Evolutionary conservation across 2,329 filamentous ascomycete species (phyloP), one percentile per base, ranked within the genome.

Genomic region (Sordariomycetes sp.): DNA sequence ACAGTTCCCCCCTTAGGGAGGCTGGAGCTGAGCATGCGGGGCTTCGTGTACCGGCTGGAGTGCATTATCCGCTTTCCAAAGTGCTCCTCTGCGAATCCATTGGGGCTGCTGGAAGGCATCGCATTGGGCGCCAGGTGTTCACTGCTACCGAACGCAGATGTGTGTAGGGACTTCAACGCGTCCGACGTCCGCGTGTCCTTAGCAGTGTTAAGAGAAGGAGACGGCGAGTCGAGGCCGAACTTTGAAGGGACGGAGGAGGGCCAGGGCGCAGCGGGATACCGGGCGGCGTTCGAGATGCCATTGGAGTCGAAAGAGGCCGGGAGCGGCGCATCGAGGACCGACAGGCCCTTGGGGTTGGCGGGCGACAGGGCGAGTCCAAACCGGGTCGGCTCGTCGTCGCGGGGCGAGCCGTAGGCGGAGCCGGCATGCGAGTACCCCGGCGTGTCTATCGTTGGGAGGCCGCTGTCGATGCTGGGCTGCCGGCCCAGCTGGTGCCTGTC

Each of bases 221-320:
- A 88, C 5, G 91, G 91, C 10, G 88, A 91, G 57, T 96, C 92
- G 63, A 97, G 77, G 16, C 89, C 89, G 66, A 97, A 97, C 65
- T 93, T 90, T 56, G 90, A 89, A 11, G 94, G 94, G 12, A 97
- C 89, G 0, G 93, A 97, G 0, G 92, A 90, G 8, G 93, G 92
- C 71, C 95, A 91, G 0, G 92, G 90, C 0, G 89, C 94, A 35
- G 73, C 76, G 20, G 78, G 78, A 69, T 92, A 91, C 60, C 90
- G 85, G 20, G 93, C 92, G 61, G 90, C 91, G 69, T 93, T 89
- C 12, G 92, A 97, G 57, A 97, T 89, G 55, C 92, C 93, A 67
- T 97, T 94, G 65, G 91, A 96, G 72, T 97, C 94, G 70, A 97
- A 97, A 0, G 93, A 97, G 10, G 92, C 90, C 1, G 94, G 94